Conservation (phyloP, 202 grass and related monocot genomes). For the Bolboschoenoplectus hybrid region DNA sequence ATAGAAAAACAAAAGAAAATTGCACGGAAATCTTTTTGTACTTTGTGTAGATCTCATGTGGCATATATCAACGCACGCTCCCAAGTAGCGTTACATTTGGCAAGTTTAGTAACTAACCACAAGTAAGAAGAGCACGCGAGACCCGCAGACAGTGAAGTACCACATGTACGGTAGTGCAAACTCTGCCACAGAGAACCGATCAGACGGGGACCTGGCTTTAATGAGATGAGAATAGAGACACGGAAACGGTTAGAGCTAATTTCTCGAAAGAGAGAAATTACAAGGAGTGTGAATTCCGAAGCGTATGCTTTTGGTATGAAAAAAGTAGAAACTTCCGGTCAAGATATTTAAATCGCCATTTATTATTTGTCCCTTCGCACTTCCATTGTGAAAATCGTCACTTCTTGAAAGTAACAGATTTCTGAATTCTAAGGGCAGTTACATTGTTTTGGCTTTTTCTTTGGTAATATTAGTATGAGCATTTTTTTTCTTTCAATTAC, state of each 20-base stretch:
- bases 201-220: neutral
- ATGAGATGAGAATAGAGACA: slow-evolving; percentile 18
- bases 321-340: neutral
- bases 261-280: neutral
- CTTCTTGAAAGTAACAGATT: neutral
- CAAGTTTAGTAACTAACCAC: neutral
- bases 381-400: neutral
- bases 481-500: no score
- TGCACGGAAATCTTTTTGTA: slow-evolving; percentile 1
- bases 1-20: slow-evolving; percentile 10
- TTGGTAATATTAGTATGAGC: no score
- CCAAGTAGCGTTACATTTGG: neutral
- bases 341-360: neutral
- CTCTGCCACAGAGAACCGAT: neutral
- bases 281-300: slow-evolving; percentile 1
- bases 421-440: neutral
- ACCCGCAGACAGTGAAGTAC: neutral
- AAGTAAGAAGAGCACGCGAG: neutral
- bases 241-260: slow-evolving; percentile 25
- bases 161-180: neutral
- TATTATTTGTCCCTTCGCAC: neutral
- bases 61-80: neutral
- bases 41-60: neutral
- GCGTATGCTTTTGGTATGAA: neutral
- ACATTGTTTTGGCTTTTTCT: neutral